A percentile compares a stretch with the other conserved stretches of the same genome.
These are phyloP conservation scores for Talinum fruticosum DNA, from an alignment of 148 eudicot genomes.

Conservation along the genomic window DNA sequence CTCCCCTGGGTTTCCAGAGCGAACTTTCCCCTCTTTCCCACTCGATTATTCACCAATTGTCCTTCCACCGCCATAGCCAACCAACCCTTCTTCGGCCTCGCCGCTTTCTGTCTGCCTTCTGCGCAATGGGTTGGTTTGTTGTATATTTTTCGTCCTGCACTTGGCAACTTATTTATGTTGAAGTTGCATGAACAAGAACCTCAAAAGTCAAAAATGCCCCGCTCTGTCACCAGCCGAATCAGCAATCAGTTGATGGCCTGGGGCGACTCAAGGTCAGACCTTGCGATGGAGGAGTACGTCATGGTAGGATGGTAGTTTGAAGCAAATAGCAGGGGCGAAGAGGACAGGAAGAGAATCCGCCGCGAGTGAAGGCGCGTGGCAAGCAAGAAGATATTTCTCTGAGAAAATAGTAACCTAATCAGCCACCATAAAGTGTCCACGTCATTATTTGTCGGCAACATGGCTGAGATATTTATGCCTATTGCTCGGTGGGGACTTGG, in stretches of 20 bases:
- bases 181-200: neutral
- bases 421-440: constrained; percentile 21
- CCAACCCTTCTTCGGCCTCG: neutral
- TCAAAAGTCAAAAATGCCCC: neutral
- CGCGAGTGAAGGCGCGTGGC: constrained; percentile 21
- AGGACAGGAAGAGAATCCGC: constrained; percentile 3
- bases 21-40: constrained; percentile 52
- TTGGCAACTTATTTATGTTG: constrained; percentile 1
- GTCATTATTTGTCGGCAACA: constrained; percentile 12
- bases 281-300: neutral
- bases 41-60: constrained; percentile 16
- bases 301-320: neutral
- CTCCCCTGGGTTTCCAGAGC: constrained; percentile 25
- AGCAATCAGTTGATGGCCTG: too few species aligned
- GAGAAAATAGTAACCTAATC: constrained; percentile 2
- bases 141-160: neutral
- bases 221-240: neutral
- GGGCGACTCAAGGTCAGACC: too few species aligned
- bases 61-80: constrained; percentile 31
- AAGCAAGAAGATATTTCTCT: constrained; percentile 13
- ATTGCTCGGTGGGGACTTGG: too few species aligned
- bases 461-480: neutral
- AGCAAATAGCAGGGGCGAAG: constrained; percentile 3
- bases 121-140: too few species aligned
- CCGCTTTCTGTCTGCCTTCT: too few species aligned